A percentile compares a stretch with the other conserved stretches of the same genome.
Evolutionary conservation across 2,329 filamentous ascomycete genomes (phyloP).

Genomic region (Cryphonectria nitschkei): DNA sequence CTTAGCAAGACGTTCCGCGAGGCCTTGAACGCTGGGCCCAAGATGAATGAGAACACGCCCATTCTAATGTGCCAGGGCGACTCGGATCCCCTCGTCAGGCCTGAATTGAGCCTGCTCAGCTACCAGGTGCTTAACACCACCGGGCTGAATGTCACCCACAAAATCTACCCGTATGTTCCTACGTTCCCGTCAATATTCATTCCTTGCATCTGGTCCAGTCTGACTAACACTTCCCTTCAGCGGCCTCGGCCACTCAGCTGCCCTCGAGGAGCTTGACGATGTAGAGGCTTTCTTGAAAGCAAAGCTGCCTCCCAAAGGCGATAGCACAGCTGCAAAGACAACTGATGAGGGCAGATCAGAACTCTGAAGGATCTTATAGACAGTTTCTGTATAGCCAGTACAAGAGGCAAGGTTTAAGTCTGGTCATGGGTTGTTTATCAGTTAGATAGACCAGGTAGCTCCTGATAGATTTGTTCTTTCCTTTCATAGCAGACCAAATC

Average conservation of each 20-base stretch:
- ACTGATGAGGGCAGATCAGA: slow-evolving; percentile 39
- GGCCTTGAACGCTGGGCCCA: slow-evolving; percentile 41
- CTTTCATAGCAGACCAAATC: not conserved
- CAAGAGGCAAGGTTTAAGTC: not conserved
- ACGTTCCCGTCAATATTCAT: slow-evolving; percentile 3
- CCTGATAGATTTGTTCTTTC: not conserved
- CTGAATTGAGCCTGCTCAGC: slow-evolving; percentile 69
- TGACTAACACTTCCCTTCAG: slow-evolving; percentile 42
- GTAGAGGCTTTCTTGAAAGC: slow-evolving; percentile 64
- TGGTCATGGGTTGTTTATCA: too few species aligned
- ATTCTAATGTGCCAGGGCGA: slow-evolving; percentile 92
- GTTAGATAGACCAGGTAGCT: not conserved
- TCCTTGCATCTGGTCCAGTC: not conserved
- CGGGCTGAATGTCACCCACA: slow-evolving; percentile 76
- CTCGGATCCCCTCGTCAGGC: slow-evolving; percentile 72
- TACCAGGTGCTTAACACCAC: slow-evolving; percentile 67
- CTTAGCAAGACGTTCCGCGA: slow-evolving; percentile 56
- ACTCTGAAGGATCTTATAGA: slow-evolving; percentile 32
- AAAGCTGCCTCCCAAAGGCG: slow-evolving; percentile 48
- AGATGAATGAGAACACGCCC: slow-evolving; percentile 73
- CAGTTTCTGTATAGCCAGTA: not conserved
- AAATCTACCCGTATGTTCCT: slow-evolving; percentile 69
- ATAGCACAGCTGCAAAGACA: slow-evolving; percentile 34
- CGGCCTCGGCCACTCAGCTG: slow-evolving; percentile 75
- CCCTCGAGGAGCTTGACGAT: slow-evolving; percentile 78